A percentile compares a stretch with the other conserved stretches of the same genome.
These are phyloP conservation scores for Termitomyces sp. DNA, from an alignment of 768 basidiomycete species.

Conservation along the genomic window DNA sequence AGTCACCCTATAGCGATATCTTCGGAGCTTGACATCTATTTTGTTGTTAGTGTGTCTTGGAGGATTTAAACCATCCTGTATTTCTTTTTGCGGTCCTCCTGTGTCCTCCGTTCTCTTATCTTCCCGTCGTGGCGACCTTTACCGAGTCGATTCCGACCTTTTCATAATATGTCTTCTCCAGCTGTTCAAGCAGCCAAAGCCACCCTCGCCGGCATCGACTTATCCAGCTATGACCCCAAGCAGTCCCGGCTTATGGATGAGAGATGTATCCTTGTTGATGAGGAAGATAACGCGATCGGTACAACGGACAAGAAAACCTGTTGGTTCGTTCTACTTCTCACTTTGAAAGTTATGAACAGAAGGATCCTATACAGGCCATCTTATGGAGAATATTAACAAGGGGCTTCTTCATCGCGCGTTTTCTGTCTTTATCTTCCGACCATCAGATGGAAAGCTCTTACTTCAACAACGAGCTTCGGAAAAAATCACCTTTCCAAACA, in stretches of 20 bases:
- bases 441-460: conserved; percentile 88
- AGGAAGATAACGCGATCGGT: conserved; percentile 80
- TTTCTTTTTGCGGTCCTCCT: neutral
- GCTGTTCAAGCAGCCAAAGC: conserved; percentile 61
- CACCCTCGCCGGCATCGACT: conserved; percentile 70
- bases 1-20: too few species aligned
- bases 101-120: neutral
- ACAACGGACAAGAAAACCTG: conserved; percentile 96
- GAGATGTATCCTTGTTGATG: conserved; percentile 87
- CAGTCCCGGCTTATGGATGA: conserved; percentile 97
- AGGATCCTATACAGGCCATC: conserved; percentile 60
- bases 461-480: conserved; percentile 95
- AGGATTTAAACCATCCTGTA: conserved; percentile 4
- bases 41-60: neutral
- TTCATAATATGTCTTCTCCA: conserved; percentile 47
- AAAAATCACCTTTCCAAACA: conserved; percentile 98
- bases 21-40: conserved; percentile 13
- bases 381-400: conserved; percentile 95
- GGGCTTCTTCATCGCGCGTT: conserved; percentile 97
- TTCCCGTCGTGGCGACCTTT: neutral
- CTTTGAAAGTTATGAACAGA: conserved; percentile 3
- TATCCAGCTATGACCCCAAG: conserved; percentile 84
- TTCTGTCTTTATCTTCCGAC: conserved; percentile 95
- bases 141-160: conserved; percentile 3
- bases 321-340: conserved; percentile 35